Evolutionary conservation across 805 yeast genomes (phyloP).

Genomic region (Metschnikowia arizonensis): DNA sequence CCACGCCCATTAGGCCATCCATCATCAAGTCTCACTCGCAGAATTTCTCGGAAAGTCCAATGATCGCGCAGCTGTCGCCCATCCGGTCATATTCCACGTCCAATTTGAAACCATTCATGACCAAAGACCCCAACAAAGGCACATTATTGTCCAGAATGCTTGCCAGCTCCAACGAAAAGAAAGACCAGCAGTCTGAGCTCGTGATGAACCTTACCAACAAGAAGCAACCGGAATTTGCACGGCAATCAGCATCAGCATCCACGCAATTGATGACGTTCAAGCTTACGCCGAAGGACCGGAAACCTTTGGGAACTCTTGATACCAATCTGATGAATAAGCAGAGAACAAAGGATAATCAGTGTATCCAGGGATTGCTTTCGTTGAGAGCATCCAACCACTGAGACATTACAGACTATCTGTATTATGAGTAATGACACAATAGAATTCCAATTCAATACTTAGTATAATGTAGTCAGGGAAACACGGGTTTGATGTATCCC

Average conservation of each 20-base stretch:
- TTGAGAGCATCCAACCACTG: slow-evolving; percentile 15
- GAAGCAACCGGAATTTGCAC: slow-evolving; percentile 19
- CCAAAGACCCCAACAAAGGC: slow-evolving; percentile 2
- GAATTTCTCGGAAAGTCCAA: slow-evolving; percentile 10
- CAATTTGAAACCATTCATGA: slow-evolving; percentile 8
- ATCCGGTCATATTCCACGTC: slow-evolving; percentile 13
- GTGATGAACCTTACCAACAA: slow-evolving; percentile 19
- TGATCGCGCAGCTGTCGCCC: slow-evolving; percentile 17
- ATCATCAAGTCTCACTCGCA: slow-evolving; percentile 14
- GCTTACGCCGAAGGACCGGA: slow-evolving; percentile 16
- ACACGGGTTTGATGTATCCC: too few species aligned
- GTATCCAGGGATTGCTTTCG: slow-evolving; percentile 18
- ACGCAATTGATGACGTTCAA: slow-evolving; percentile 18
- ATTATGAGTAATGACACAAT: too few species aligned
- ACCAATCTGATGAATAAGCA: slow-evolving; percentile 9
- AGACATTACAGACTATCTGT: too few species aligned
- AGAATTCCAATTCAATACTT: too few species aligned
- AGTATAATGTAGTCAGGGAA: too few species aligned
- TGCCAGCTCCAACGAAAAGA: slow-evolving; percentile 7
- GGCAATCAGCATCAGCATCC: slow-evolving; percentile 14
- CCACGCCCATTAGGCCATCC: slow-evolving; percentile 16
- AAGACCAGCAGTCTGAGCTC: slow-evolving; percentile 8
- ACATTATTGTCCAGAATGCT: slow-evolving; percentile 11
- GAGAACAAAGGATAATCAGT: slow-evolving; percentile 17
- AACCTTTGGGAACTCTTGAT: slow-evolving; percentile 15